A percentile compares a stretch with the other conserved stretches of the same genome.
phyloP scores from a whole-genome alignment of 1,284 basidiomycete genomes.

The Abortiporus biennis region DNA sequence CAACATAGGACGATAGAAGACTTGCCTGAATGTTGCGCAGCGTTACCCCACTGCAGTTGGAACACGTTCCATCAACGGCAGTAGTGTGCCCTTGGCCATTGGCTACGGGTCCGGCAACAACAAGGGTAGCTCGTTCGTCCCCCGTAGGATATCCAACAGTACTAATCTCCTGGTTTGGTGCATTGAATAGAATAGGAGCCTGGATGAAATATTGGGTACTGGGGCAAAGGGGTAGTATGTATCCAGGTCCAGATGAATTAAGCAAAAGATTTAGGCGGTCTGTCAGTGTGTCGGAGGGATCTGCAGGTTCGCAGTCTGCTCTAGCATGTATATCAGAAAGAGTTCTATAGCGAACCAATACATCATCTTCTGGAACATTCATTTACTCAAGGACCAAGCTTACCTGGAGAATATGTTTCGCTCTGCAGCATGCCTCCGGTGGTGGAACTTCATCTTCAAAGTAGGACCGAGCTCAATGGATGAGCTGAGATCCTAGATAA shows the following conservation, averaged over 20 bases:
- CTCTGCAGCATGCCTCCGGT: constrained; percentile 9
- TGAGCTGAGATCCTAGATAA: background rate
- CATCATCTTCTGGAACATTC: background rate
- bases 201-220: constrained; percentile 54
- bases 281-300: constrained; percentile 60
- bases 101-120: constrained; percentile 48
- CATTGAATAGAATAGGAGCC: constrained; percentile 58
- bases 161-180: constrained; percentile 70
- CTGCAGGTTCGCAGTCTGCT: constrained; percentile 41
- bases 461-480: background rate
- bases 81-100: constrained; percentile 62
- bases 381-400: background rate
- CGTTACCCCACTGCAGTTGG: constrained; percentile 48
- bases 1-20: background rate
- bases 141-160: constrained; percentile 68
- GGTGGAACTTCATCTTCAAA: constrained; percentile 4
- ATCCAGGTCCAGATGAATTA: constrained; percentile 58
- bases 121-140: constrained; percentile 43
- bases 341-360: constrained; percentile 4
- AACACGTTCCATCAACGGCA: constrained; percentile 62
- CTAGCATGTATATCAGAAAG: constrained; percentile 13
- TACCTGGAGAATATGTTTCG: constrained; percentile 12
- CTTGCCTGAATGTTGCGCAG: constrained; percentile 68
- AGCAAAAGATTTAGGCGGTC: constrained; percentile 64
- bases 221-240: constrained; percentile 60